Evolutionary conservation across 176 grass and related monocot species (phyloP).

Genomic region (Oryza brachyantha): DNA sequence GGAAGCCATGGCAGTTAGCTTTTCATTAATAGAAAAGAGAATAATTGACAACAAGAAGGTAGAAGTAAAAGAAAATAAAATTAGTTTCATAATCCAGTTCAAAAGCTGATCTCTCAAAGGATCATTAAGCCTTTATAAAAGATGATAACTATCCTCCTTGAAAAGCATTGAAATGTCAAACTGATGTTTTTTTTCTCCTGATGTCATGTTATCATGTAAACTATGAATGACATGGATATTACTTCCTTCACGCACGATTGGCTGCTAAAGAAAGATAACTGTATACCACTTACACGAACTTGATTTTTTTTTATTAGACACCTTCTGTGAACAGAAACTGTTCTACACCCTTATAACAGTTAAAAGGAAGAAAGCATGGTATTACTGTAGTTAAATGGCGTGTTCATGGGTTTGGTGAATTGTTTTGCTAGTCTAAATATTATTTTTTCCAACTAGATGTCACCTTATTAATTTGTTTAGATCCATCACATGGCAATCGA

Average conservation of each 20-base stretch:
- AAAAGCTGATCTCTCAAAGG: no score
- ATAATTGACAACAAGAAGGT: no score
- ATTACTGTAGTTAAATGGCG: slow-evolving; percentile 5
- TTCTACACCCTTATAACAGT: background rate
- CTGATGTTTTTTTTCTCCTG: background rate
- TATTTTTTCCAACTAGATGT: slow-evolving; percentile 12
- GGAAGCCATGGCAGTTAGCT: no score
- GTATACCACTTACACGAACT: background rate
- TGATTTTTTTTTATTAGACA: background rate
- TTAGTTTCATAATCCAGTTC: no score
- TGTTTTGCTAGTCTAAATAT: background rate
- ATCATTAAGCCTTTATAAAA: no score
- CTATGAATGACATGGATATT: background rate
- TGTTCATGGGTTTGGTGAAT: background rate
- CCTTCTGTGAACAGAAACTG: background rate
- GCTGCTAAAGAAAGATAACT: background rate
- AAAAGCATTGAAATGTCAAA: background rate
- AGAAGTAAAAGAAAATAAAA: no score
- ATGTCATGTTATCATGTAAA: slow-evolving; percentile 2
- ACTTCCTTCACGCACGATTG: background rate
- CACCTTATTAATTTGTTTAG: background rate
- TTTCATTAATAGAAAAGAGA: no score
- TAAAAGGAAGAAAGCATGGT: background rate
- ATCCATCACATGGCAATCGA: background rate
- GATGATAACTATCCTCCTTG: no score